Conservation (phyloP, 2,329 filamentous ascomycete genomes). For the Septoria petroselini region DNA sequence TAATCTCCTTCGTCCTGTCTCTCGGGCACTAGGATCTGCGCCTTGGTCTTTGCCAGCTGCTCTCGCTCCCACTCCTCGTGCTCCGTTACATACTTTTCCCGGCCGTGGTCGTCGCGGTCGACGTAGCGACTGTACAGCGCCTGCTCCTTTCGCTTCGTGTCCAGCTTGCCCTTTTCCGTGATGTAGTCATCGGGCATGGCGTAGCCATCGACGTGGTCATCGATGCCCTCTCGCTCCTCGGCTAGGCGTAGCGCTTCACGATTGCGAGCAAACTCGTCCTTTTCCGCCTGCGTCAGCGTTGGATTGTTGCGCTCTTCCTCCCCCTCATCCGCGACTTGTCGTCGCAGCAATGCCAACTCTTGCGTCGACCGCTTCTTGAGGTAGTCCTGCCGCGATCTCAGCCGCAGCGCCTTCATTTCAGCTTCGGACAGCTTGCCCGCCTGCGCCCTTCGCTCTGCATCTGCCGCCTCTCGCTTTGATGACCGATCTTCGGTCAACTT, state of each 20-base stretch:
- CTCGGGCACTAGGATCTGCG: conserved; percentile 74
- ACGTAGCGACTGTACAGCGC: conserved; percentile 88
- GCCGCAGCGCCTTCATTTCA: conserved; percentile 74
- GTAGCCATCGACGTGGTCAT: conserved; percentile 90
- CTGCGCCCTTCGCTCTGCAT: conserved; percentile 58
- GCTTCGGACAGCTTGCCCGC: conserved; percentile 63
- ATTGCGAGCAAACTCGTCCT: conserved; percentile 84
- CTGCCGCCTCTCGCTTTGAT: conserved; percentile 42
- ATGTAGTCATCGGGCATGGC: conserved; percentile 92
- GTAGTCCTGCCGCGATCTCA: conserved; percentile 87
- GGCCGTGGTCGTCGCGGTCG: conserved; percentile 79
- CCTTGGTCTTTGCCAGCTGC: conserved; percentile 81
- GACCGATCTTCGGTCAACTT: conserved; percentile 62
- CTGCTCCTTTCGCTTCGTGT: conserved; percentile 81
- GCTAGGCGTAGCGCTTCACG: conserved; percentile 59
- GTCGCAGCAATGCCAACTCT: conserved; percentile 77
- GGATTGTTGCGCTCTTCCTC: conserved; percentile 72
- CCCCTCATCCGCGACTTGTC: conserved; percentile 85
- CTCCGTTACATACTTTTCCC: conserved; percentile 87
- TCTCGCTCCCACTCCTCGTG: conserved; percentile 95
- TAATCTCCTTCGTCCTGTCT: conserved; percentile 78
- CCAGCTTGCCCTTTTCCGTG: conserved; percentile 86
- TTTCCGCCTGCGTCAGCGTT: conserved; percentile 72
- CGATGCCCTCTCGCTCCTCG: conserved; percentile 77
- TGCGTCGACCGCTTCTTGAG: conserved; percentile 89